phyloP scores from a whole-genome alignment of 176 grass and related monocot species.

The Triticum urartu region DNA sequence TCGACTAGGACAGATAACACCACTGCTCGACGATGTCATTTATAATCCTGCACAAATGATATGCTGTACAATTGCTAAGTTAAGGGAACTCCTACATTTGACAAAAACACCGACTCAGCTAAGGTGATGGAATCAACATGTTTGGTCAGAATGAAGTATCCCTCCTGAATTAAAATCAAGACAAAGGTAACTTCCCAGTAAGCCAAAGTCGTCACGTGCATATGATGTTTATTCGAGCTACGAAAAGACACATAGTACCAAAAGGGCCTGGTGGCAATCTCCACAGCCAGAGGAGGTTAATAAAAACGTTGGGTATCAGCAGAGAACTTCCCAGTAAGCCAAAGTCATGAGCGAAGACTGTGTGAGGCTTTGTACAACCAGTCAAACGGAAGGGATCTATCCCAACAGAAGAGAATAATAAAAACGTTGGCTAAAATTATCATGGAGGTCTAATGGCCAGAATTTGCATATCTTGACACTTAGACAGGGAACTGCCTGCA shows the following conservation, averaged over 20 bases:
- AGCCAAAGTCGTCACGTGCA: constrained; percentile 56
- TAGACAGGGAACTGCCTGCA: neutral
- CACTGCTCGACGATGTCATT: constrained; percentile 54
- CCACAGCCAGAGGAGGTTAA: neutral
- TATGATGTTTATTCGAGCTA: constrained; percentile 65
- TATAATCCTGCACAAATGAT: constrained; percentile 2
- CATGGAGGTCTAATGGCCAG: neutral
- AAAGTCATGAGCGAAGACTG: neutral
- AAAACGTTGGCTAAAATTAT: neutral
- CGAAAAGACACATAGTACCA: constrained; percentile 50
- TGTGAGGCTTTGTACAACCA: neutral
- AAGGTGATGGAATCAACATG: constrained; percentile 18
- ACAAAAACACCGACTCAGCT: constrained; percentile 19
- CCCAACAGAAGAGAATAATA: neutral
- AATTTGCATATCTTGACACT: neutral
- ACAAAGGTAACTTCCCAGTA: constrained; percentile 39
- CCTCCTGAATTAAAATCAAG: constrained; percentile 9
- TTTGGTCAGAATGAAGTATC: constrained; percentile 4
- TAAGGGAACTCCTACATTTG: neutral
- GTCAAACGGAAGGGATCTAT: neutral
- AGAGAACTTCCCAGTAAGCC: too few species aligned
- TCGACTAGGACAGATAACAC: constrained; percentile 42
- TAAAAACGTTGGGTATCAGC: too few species aligned
- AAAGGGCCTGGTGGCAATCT: constrained; percentile 57
- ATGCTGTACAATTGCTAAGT: constrained; percentile 6